Evolutionary conservation across 345 rosid genomes (phyloP).

Genomic region (Dipteronia sinensis): DNA sequence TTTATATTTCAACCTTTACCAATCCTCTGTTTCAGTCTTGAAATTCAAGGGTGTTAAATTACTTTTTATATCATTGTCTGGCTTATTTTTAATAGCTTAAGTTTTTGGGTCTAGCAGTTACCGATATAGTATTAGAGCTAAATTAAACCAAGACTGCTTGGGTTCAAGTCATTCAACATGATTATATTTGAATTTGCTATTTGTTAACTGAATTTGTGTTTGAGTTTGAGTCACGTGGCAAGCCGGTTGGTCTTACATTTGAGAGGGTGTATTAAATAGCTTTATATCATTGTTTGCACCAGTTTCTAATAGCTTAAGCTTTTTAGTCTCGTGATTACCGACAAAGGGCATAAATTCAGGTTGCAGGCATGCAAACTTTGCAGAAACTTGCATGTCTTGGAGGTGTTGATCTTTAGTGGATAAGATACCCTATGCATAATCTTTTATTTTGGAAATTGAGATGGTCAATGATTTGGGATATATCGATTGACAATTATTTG

Average conservation of each 20-base stretch:
- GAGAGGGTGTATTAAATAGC: background rate
- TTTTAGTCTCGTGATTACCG: background rate
- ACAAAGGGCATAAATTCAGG: background rate
- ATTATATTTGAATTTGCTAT: background rate
- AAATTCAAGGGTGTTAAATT: background rate
- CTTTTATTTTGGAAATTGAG: background rate
- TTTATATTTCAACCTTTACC: constrained; percentile 19
- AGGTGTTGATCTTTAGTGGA: constrained; percentile 1
- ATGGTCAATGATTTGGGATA: background rate
- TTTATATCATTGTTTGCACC: background rate
- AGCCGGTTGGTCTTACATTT: background rate
- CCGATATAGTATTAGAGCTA: background rate
- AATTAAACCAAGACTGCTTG: background rate
- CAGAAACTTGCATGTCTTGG: background rate
- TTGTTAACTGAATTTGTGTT: background rate
- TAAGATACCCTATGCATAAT: background rate
- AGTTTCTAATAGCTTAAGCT: background rate
- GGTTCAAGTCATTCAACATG: background rate
- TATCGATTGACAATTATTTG: background rate
- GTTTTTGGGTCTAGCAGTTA: background rate
- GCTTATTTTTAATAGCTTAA: background rate
- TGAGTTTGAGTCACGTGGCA: background rate
- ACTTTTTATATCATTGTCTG: background rate
- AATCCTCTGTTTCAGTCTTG: background rate
- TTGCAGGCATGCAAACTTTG: background rate